A percentile compares a stretch with the other conserved stretches of the same genome.
phyloP scores from a whole-genome alignment of 2,329 filamentous ascomycete species.

The Trichophyton mentagrophytes region DNA sequence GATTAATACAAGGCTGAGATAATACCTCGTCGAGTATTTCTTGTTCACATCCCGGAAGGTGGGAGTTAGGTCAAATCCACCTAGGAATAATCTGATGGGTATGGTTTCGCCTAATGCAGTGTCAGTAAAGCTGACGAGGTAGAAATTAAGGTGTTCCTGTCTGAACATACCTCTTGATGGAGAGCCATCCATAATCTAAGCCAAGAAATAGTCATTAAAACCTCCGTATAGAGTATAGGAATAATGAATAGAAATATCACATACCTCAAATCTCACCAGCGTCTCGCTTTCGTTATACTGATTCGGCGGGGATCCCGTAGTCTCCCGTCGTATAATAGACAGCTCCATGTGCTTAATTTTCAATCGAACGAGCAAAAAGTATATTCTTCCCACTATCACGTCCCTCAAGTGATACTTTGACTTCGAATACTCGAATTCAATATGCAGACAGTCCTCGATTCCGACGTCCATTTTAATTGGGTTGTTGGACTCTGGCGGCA shows the following conservation, averaged over 20 bases:
- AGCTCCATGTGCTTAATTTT: slow-evolving; percentile 99
- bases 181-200: slow-evolving; percentile 95
- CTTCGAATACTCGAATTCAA: slow-evolving; percentile 99
- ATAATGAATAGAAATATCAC: slow-evolving; percentile 11
- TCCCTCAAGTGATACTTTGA: slow-evolving; percentile 98
- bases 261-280: slow-evolving; percentile 83
- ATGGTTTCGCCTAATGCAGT: slow-evolving; percentile 60
- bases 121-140: not conserved
- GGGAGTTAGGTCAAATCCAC: slow-evolving; percentile 91
- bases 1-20: slow-evolving; percentile 88
- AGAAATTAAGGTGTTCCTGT: not conserved
- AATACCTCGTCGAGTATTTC: slow-evolving; percentile 97
- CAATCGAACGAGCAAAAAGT: slow-evolving; percentile 88
- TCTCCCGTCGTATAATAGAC: slow-evolving; percentile 92
- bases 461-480: slow-evolving; percentile 99
- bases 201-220: slow-evolving; percentile 7
- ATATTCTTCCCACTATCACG: slow-evolving; percentile 96
- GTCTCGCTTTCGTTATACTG: slow-evolving; percentile 99
- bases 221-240: not conserved
- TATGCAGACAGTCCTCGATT: slow-evolving; percentile 97
- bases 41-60: slow-evolving; percentile 99
- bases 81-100: slow-evolving; percentile 89
- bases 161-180: slow-evolving; percentile 66
- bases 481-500: slow-evolving; percentile 94
- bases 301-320: slow-evolving; percentile 89